phyloP scores from a whole-genome alignment of 2,329 filamentous ascomycete species.

The Trichoderma afroharzianum region DNA sequence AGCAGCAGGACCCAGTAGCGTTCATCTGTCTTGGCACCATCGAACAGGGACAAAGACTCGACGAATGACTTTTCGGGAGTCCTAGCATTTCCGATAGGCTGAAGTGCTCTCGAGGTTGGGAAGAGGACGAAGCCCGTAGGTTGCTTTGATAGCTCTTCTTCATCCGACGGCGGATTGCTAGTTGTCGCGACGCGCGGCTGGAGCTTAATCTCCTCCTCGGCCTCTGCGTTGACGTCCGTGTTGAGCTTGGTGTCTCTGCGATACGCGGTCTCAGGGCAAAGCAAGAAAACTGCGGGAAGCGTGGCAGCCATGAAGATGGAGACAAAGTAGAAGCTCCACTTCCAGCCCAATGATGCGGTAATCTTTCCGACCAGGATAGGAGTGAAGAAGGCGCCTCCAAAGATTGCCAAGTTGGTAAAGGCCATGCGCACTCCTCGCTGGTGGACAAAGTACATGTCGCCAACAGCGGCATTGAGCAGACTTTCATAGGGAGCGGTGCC shows the following conservation, averaged over 20 bases:
- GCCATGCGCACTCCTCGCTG: constrained; percentile 85
- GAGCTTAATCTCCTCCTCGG: constrained; percentile 15
- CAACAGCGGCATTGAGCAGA: constrained; percentile 81
- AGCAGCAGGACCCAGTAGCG: constrained; percentile 60
- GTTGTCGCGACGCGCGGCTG: neutral
- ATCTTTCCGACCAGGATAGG: constrained; percentile 91
- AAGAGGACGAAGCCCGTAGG: constrained; percentile 29
- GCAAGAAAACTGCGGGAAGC: constrained; percentile 68
- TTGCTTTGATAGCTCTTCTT: constrained; percentile 12
- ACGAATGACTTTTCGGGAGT: constrained; percentile 54
- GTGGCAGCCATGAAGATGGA: constrained; percentile 74
- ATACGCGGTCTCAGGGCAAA: constrained; percentile 83
- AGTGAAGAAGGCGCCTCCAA: constrained; percentile 61
- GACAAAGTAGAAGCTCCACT: constrained; percentile 85
- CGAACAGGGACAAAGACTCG: constrained; percentile 66
- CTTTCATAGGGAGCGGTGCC: constrained; percentile 87
- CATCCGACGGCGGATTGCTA: neutral
- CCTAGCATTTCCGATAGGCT: constrained; percentile 33
- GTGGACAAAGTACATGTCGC: constrained; percentile 87
- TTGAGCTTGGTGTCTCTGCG: constrained; percentile 64
- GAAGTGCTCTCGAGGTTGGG: constrained; percentile 31
- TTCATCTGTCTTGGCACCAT: constrained; percentile 78
- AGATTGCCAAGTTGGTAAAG: constrained; percentile 58
- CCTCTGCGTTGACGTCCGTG: constrained; percentile 56
- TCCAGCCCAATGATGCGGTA: constrained; percentile 70